Evolutionary conservation across 768 basidiomycete species (phyloP), one percentile per base, ranked within the genome.

Genomic region (Podaxis pistillaris): DNA sequence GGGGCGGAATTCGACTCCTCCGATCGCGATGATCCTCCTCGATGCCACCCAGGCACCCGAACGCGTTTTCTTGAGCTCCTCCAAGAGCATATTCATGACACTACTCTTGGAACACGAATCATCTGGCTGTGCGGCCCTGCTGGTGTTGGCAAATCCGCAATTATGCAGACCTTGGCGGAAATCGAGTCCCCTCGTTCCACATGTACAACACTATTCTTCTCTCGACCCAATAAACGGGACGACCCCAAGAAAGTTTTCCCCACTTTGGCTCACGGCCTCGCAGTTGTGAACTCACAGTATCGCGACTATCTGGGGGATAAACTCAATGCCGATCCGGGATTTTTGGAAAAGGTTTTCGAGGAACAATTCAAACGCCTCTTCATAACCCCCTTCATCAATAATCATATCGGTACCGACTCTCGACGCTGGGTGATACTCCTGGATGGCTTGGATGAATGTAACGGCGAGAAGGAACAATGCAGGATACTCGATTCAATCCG

Each of bases 111-210:
- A 15, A 19, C 46, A 17, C 40, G 53, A 12, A 52, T 56, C 7
- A 36, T 58, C 19, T 63, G 62, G 62, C 50, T 63, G n/a, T 36
- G 6, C 38, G 62, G 62, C 9, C 36, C 33, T 15, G 62, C 56
- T 11, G 62, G 62, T 17, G 51, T 57, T 11, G 62, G 62, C 24
- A 63, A 63, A 30, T 51, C 62, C 11, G 56, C 62, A 4, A 49
- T 63, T 13, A 49, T 57, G 33, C 37, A 51, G 37, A 63, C 49
- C 12, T 22, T 63, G 9, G 56, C 56, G 24, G 40, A 49, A n/a
- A 26, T 19, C 13, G 36, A 40, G 15, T 49, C 11, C 2, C 46
- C 46, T 47, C 46, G 13, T 0, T 30, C 28, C 46, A 47, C 2
- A 19, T 47, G 13, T 8, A 22, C 17, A 22, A 47, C 46, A 4